These are phyloP conservation scores for Aspergillus conjunctus DNA, from an alignment of 495 filamentous ascomycete genomes.

Conservation along the genomic window DNA sequence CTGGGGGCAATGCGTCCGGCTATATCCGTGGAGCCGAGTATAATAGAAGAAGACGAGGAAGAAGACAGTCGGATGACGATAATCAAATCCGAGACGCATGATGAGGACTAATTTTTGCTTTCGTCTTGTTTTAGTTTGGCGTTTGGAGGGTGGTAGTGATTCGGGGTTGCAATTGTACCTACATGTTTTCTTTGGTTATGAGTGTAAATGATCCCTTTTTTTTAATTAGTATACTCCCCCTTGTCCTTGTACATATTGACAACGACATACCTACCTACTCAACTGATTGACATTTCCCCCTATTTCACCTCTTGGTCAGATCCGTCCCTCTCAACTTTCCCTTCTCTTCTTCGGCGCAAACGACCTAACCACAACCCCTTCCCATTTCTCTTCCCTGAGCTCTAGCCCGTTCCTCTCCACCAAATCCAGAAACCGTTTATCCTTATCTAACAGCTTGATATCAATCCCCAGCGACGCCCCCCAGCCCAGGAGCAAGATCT, in stretches of 20 bases:
- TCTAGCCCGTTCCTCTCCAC: too few relatives aligned
- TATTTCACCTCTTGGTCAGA: background rate
- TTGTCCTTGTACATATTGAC: conserved; percentile 1
- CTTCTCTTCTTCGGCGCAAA: too few relatives aligned
- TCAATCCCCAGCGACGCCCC: too few relatives aligned
- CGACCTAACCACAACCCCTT: too few relatives aligned
- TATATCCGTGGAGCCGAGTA: conserved; percentile 48
- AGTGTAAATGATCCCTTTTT: conserved; percentile 18
- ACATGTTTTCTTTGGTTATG: conserved; percentile 11
- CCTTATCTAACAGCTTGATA: too few relatives aligned
- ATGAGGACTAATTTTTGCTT: conserved; percentile 32
- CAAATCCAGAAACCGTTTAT: too few relatives aligned
- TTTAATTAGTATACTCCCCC: background rate
- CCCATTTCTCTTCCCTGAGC: too few relatives aligned
- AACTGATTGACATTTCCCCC: background rate
- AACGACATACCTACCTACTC: background rate
- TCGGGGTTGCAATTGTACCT: conserved; percentile 10
- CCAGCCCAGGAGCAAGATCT: too few relatives aligned
- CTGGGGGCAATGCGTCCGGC: conserved; percentile 32
- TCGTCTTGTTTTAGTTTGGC: conserved; percentile 27
- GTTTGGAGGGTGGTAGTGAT: conserved; percentile 18
- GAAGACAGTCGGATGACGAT: conserved; percentile 52
- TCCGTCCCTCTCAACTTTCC: too few relatives aligned
- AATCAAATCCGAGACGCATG: conserved; percentile 53
- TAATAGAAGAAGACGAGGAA: conserved; percentile 57